Conservation (phyloP, 2,329 filamentous ascomycete genomes). For the Calonectria pseudoturangicola region DNA sequence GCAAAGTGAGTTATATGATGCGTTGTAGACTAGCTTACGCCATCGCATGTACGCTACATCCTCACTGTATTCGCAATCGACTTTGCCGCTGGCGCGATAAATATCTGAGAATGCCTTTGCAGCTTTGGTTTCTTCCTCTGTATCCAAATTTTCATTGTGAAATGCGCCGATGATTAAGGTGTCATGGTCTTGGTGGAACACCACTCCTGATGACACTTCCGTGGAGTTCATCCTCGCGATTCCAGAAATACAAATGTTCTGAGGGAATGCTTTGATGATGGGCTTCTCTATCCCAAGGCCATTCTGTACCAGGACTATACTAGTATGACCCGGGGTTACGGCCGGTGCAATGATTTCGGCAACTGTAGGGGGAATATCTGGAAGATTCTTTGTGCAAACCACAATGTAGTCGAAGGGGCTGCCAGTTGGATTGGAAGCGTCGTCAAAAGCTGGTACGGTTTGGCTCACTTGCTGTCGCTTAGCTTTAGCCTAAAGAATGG, state of each 20-base stretch:
- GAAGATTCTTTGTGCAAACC: conserved; percentile 74
- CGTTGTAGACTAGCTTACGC: conserved; percentile 70
- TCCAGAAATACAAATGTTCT: conserved; percentile 71
- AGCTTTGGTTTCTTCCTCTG: neutral
- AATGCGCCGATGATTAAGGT: conserved; percentile 9
- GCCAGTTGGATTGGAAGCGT: neutral
- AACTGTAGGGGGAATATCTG: conserved; percentile 70
- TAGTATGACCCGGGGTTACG: conserved; percentile 68
- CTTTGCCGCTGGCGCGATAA: conserved; percentile 57
- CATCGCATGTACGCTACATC: conserved; percentile 66
- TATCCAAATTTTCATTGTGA: neutral
- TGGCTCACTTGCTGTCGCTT: neutral
- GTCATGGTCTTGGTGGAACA: conserved; percentile 21
- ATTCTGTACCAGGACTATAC: conserved; percentile 76
- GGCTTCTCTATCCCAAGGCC: conserved; percentile 77
- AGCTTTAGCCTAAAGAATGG: neutral
- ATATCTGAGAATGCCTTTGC: conserved; percentile 14
- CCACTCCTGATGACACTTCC: conserved; percentile 45
- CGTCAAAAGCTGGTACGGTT: neutral
- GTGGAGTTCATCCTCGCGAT: conserved; percentile 71
- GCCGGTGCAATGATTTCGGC: conserved; percentile 70
- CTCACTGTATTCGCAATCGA: conserved; percentile 62
- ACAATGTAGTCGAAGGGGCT: conserved; percentile 72
- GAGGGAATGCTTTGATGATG: conserved; percentile 67
- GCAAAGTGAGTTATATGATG: conserved; percentile 64